Evolutionary conservation across 2,329 filamentous ascomycete genomes (phyloP).

Genomic region (Epichloe gansuensis): DNA sequence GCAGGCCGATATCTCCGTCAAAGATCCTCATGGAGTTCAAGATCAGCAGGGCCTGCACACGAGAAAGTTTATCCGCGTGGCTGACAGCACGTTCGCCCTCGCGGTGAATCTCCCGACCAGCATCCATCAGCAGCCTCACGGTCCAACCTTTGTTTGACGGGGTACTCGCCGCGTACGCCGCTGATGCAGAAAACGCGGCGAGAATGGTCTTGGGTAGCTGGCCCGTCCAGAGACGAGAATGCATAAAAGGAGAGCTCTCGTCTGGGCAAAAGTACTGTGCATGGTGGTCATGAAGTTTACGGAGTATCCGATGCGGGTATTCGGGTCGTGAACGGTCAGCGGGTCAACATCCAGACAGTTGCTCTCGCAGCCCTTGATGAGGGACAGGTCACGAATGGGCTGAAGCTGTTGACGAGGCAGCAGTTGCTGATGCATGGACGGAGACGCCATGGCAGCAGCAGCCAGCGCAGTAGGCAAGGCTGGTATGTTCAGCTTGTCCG

Average conservation of each 20-base stretch:
- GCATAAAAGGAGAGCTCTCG: constrained; percentile 29
- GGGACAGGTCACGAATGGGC: constrained; percentile 19
- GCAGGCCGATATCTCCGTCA: constrained; percentile 29
- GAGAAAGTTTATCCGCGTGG: constrained; percentile 27
- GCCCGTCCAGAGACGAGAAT: constrained; percentile 28
- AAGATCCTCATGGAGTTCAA: constrained; percentile 31
- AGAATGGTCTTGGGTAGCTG: constrained; percentile 28
- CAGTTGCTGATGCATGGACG: constrained; percentile 4
- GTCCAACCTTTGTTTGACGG: constrained; percentile 26
- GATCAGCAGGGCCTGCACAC: constrained; percentile 30
- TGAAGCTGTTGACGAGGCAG: constrained; percentile 6
- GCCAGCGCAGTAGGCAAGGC: constrained; percentile 12
- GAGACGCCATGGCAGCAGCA: constrained; percentile 7
- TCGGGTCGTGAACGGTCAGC: constrained; percentile 23
- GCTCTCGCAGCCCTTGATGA: constrained; percentile 12
- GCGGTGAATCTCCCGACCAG: constrained; percentile 23
- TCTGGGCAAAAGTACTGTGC: constrained; percentile 22
- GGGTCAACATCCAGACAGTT: constrained; percentile 17
- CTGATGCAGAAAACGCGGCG: constrained; percentile 26
- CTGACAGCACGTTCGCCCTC: constrained; percentile 21
- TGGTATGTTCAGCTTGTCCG: constrained; percentile 20
- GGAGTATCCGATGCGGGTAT: constrained; percentile 23
- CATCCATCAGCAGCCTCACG: constrained; percentile 26
- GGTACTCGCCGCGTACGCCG: constrained; percentile 26
- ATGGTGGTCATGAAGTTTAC: constrained; percentile 20